Evolutionary conservation across 2,329 filamentous ascomycete genomes (phyloP).

Genomic region (Fusarium goolgardi): DNA sequence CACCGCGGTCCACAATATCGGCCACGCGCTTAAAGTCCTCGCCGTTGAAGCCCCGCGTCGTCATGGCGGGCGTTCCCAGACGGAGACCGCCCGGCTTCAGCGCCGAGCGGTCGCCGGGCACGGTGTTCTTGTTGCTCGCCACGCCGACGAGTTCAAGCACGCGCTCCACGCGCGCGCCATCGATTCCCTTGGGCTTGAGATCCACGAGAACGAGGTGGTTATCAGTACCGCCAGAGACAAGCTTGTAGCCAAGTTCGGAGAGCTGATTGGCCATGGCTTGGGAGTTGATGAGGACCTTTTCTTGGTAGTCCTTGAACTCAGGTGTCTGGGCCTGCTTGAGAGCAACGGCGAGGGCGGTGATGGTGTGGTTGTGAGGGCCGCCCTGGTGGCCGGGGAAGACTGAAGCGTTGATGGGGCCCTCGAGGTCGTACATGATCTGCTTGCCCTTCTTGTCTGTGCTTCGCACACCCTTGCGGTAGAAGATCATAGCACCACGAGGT

Average conservation of each 20-base stretch:
- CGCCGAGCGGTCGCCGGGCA: slow-evolving; percentile 90
- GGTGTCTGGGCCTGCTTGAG: slow-evolving; percentile 88
- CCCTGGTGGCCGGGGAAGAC: slow-evolving; percentile 98
- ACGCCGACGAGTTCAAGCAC: slow-evolving; percentile 91
- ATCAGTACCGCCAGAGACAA: slow-evolving; percentile 92
- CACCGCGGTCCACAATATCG: slow-evolving; percentile 82
- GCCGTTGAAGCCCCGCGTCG: slow-evolving; percentile 84
- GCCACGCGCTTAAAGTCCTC: slow-evolving; percentile 87
- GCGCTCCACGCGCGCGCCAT: slow-evolving; percentile 87
- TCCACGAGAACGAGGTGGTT: slow-evolving; percentile 94
- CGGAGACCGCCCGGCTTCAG: slow-evolving; percentile 90
- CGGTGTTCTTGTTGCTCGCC: slow-evolving; percentile 97
- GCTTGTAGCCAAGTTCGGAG: slow-evolving; percentile 78
- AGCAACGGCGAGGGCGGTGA: slow-evolving; percentile 91
- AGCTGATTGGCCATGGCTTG: slow-evolving; percentile 80
- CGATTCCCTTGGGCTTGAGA: slow-evolving; percentile 84
- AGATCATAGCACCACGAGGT: slow-evolving; percentile 95
- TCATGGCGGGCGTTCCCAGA: slow-evolving; percentile 96
- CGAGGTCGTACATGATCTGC: slow-evolving; percentile 82
- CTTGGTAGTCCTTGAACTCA: slow-evolving; percentile 91
- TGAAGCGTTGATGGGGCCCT: slow-evolving; percentile 90
- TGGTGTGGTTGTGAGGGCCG: slow-evolving; percentile 97
- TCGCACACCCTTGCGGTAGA: slow-evolving; percentile 92
- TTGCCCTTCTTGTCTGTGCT: slow-evolving; percentile 85
- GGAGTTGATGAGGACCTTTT: slow-evolving; percentile 86